Percentiles rank a stretch among this genome's conserved stretches.
phyloP scores from a whole-genome alignment of 331 rosid species.

The Cydonia oblonga region DNA sequence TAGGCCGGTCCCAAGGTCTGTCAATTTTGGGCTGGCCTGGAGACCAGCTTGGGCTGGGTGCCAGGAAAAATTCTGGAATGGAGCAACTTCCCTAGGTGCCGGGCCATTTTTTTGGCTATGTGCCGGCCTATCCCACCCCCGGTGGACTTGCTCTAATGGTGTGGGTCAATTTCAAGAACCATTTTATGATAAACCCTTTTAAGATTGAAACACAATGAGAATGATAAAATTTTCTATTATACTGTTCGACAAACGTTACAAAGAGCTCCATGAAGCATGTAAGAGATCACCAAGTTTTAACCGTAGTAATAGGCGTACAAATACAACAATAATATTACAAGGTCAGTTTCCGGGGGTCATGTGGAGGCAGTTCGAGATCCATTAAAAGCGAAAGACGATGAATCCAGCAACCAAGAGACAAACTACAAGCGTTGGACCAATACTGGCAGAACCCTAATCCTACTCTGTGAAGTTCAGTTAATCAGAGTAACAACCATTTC shows the following conservation, averaged over 20 bases:
- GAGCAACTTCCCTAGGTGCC: too few species aligned
- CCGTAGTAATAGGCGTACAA: background rate
- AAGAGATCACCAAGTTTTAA: background rate
- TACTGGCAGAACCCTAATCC: background rate
- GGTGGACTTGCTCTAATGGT: too few species aligned
- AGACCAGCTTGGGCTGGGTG: too few species aligned
- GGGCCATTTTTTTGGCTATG: too few species aligned
- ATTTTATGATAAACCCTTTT: too few species aligned
- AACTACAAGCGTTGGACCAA: background rate
- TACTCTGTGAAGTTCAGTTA: conserved; percentile 13
- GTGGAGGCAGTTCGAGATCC: background rate
- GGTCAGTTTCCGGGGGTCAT: background rate
- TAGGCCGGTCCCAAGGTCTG: too few species aligned
- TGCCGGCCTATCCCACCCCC: too few species aligned
- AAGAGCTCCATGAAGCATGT: background rate
- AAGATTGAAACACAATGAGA: background rate
- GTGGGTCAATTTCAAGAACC: too few species aligned
- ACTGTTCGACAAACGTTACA: background rate
- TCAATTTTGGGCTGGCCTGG: too few species aligned
- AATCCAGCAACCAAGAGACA: background rate
- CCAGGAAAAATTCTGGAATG: too few species aligned
- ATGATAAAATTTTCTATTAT: background rate
- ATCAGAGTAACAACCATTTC: conserved; percentile 6
- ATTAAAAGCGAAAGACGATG: background rate
- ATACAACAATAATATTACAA: background rate